Conservation (phyloP, 352 stramenopile genomes). For the Peronospora tabacina region DNA sequence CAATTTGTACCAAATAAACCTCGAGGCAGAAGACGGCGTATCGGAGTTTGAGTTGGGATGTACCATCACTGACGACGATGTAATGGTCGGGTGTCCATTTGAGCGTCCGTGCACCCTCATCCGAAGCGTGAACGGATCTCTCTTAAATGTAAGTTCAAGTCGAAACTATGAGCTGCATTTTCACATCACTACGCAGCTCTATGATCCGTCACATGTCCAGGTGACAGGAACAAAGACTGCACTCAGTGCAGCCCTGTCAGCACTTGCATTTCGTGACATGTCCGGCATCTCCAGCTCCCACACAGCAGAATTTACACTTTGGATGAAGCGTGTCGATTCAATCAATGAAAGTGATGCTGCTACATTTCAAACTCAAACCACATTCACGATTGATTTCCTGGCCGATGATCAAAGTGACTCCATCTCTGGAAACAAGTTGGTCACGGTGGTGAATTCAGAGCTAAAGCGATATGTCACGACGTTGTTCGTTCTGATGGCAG, state of each 20-base stretch:
- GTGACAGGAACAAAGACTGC: conserved; percentile 37
- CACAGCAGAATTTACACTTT: conserved; percentile 34
- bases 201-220: conserved; percentile 34
- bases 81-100: conserved; percentile 41
- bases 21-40: conserved; percentile 33
- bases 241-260: conserved; percentile 28
- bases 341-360: conserved; percentile 6
- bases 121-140: conserved; percentile 27
- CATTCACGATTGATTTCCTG: conserved; percentile 29
- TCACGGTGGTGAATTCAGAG: conserved; percentile 21
- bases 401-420: conserved; percentile 3
- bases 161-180: conserved; percentile 18
- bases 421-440: conserved; percentile 8
- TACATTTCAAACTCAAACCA: conserved; percentile 9
- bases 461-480: conserved; percentile 34
- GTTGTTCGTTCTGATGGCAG: conserved; percentile 17
- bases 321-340: conserved; percentile 25
- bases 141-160: conserved; percentile 21
- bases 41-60: conserved; percentile 41
- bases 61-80: conserved; percentile 39
- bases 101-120: conserved; percentile 42
- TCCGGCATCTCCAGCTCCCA: conserved; percentile 16
- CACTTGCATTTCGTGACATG: conserved; percentile 36
- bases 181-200: conserved; percentile 31
- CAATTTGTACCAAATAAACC: conserved; percentile 36